Conservation (phyloP, 2,329 filamentous ascomycete species). For the Apiospora malaysiana region DNA sequence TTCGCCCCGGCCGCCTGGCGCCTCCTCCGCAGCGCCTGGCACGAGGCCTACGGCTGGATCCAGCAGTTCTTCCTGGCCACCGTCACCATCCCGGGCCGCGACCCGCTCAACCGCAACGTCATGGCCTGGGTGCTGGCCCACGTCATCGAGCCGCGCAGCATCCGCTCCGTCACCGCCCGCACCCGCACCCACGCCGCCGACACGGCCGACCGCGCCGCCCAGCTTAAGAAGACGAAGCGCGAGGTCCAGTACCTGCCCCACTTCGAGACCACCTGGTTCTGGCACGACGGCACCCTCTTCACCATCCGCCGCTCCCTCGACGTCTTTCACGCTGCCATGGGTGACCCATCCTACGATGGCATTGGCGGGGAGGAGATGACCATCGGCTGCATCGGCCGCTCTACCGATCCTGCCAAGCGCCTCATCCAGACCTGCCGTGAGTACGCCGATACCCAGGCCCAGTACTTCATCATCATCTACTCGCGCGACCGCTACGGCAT, state of each 20-base stretch:
- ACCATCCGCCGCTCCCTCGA: conserved; percentile 49
- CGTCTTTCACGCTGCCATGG: conserved; percentile 42
- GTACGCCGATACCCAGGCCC: conserved; percentile 52
- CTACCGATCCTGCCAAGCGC: conserved; percentile 52
- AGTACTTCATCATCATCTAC: conserved; percentile 58
- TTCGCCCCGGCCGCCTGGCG: conserved; percentile 48
- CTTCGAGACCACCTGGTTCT: conserved; percentile 54
- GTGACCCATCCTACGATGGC: conserved; percentile 51
- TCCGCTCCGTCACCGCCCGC: conserved; percentile 51
- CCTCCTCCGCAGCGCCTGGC: conserved; percentile 43
- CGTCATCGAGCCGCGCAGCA: conserved; percentile 41
- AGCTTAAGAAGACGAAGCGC: conserved; percentile 48
- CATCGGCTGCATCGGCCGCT: conserved; percentile 57
- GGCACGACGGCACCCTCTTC: conserved; percentile 53
- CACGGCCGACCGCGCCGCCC: conserved; percentile 42
- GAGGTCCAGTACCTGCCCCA: conserved; percentile 52
- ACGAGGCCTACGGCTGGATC: conserved; percentile 47
- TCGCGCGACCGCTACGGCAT: conserved; percentile 51
- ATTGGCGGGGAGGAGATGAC: conserved; percentile 53
- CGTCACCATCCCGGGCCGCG: conserved; percentile 49
- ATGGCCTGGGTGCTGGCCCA: conserved; percentile 52
- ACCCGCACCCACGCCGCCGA: conserved; percentile 40
- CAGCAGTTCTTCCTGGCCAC: conserved; percentile 51
- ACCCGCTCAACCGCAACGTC: conserved; percentile 52
- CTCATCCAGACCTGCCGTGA: conserved; percentile 54